These are phyloP conservation scores for Xylaria bambusicola DNA, from an alignment of 495 filamentous ascomycete species.

Conservation along the genomic window DNA sequence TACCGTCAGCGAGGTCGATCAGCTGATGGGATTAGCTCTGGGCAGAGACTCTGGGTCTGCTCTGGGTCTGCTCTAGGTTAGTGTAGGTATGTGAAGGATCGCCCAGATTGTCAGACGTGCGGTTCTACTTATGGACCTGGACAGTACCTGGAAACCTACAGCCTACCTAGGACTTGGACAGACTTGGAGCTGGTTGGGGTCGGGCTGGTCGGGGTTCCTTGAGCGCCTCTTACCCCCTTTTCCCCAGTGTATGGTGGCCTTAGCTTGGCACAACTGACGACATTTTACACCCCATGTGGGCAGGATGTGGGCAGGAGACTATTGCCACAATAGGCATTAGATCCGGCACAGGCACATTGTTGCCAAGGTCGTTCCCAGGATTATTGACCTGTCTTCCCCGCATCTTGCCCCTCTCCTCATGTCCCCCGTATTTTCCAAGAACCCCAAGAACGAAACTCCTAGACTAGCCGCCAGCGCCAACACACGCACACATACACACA, in stretches of 20 bases:
- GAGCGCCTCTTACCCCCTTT: conserved; percentile 4
- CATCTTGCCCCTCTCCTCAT: conserved; percentile 8
- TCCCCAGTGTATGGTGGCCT: conserved; percentile 6
- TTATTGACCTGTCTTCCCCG: conserved; percentile 8
- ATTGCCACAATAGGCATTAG: conserved; percentile 13
- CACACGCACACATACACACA: background rate
- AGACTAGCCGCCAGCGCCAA: background rate
- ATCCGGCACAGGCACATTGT: no score
- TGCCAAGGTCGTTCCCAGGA: no score
- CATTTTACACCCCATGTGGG: background rate
- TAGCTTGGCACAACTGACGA: conserved; percentile 9
- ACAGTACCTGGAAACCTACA: no score
- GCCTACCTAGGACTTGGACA: no score
- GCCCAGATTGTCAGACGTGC: background rate
- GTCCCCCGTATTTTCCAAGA: conserved; percentile 6
- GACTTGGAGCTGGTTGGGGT: no score
- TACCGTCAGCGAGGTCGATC: background rate
- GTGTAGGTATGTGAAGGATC: conserved; percentile 4
- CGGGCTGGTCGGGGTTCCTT: background rate
- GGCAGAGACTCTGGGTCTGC: no score
- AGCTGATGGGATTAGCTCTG: conserved; percentile 6
- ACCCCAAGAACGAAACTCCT: background rate
- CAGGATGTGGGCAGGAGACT: background rate
- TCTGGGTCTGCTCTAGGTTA: no score
- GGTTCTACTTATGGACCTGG: no score